Evolutionary conservation across 1,284 basidiomycete genomes (phyloP).

Genomic region (Heterobasidion parviporum): DNA sequence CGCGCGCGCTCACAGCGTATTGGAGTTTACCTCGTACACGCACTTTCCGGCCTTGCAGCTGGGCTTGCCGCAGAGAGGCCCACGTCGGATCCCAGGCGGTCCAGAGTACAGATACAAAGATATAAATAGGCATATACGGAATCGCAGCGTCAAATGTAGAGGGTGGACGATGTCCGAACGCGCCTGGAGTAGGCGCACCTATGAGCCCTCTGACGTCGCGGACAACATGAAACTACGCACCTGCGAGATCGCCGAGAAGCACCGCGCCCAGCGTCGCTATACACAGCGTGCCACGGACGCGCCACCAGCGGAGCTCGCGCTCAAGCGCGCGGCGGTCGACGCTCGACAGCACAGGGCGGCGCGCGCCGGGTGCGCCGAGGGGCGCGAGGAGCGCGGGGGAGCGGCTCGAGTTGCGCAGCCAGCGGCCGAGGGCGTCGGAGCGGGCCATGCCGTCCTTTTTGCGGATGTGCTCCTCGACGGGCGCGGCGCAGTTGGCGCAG

Average conservation of each 20-base stretch:
- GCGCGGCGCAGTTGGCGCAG: slow-evolving; percentile 65
- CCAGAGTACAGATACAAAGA: slow-evolving; percentile 54
- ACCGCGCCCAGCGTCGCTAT: slow-evolving; percentile 33
- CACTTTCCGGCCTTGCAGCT: slow-evolving; percentile 59
- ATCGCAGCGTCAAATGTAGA: slow-evolving; percentile 4
- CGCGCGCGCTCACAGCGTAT: slow-evolving; percentile 46
- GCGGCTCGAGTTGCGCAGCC: slow-evolving; percentile 28
- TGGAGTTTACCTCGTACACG: slow-evolving; percentile 50
- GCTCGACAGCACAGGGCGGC: slow-evolving; percentile 31
- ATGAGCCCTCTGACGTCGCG: slow-evolving; percentile 10
- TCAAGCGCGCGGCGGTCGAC: slow-evolving; percentile 32
- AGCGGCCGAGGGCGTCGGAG: slow-evolving; percentile 64
- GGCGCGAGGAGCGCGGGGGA: slow-evolving; percentile 40
- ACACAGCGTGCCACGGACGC: slow-evolving; percentile 57
- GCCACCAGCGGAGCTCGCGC: slow-evolving; percentile 49
- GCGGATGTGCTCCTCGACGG: slow-evolving; percentile 73
- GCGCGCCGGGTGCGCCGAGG: slow-evolving; percentile 20
- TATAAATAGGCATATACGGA: slow-evolving; percentile 36
- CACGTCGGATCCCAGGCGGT: slow-evolving; percentile 76
- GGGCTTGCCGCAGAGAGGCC: slow-evolving; percentile 43
- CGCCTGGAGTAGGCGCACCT: slow-evolving; percentile 11
- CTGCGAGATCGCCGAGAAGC: slow-evolving; percentile 32
- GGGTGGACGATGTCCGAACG: slow-evolving; percentile 10
- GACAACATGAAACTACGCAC: slow-evolving; percentile 24
- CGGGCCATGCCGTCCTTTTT: slow-evolving; percentile 78